phyloP scores from a whole-genome alignment of 768 basidiomycete genomes.

The Clitopilus passeckerianus region DNA sequence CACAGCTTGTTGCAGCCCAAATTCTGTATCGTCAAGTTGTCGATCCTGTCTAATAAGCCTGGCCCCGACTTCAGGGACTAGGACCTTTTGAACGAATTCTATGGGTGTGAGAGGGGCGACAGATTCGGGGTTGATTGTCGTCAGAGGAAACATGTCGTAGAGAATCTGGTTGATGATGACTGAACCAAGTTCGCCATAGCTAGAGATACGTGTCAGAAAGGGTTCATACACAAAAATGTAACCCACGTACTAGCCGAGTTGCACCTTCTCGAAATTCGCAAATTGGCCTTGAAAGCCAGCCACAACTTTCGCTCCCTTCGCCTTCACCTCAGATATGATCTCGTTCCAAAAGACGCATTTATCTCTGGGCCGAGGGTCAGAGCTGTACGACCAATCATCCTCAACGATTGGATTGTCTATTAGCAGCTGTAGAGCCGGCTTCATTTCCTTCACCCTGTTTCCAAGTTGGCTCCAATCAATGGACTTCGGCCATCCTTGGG shows the following conservation, averaged over 20 bases:
- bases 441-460: conserved; percentile 49
- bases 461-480: conserved; percentile 62
- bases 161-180: conserved; percentile 77
- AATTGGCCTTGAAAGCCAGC: conserved; percentile 73
- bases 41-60: conserved; percentile 81
- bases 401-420: conserved; percentile 40
- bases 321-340: conserved; percentile 54
- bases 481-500: conserved; percentile 69
- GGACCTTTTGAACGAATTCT: conserved; percentile 76
- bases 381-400: conserved; percentile 4
- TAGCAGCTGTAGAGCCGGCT: conserved; percentile 38
- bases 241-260: conserved; percentile 80
- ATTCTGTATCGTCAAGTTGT: conserved; percentile 29
- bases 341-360: conserved; percentile 65
- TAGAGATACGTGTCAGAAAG: conserved; percentile 21
- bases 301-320: conserved; percentile 60
- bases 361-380: conserved; percentile 28
- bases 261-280: conserved; percentile 72
- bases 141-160: conserved; percentile 67
- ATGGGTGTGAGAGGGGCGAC: conserved; percentile 63
- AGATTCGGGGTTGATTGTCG: conserved; percentile 44
- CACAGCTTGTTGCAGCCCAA: conserved; percentile 40
- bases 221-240: not conserved
- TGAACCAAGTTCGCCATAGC: conserved; percentile 85
- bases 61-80: conserved; percentile 87